Evolutionary conservation across 2,329 filamentous ascomycete genomes (phyloP), one percentile per base, ranked within the genome.

Genomic region (Parastagonospora avenae): DNA sequence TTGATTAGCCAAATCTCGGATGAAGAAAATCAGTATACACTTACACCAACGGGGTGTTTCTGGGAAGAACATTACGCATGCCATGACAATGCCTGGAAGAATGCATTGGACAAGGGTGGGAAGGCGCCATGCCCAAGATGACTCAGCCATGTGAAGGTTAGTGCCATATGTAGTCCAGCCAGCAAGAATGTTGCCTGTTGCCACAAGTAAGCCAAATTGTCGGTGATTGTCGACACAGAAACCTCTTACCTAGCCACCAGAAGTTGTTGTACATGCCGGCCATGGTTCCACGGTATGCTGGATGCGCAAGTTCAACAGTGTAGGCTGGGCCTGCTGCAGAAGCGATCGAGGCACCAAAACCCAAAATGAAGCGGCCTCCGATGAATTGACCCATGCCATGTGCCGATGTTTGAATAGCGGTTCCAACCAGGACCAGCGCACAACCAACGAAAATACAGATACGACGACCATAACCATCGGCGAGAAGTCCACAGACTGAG

Each of bases 291-390:
- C 85, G 78, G 63, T 83, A 85, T 4, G 80, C 80, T 1, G 85
- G 85, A 59, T 86, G 85, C 2, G 82, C 79, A 32, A 86, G 71
- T 63, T 88, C 84, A 42, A 84, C 80, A 8, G 80, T 80, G 56
- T 84, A 85, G n/a, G 81, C 78, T 3, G 83, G 83, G 1, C 79
- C 82, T 2, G 82, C 81, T 10, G 80, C 78, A n/a, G 79, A 78
- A 2, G 81, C 81, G 46, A 87, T 82, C 1, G 79, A 77, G 29
- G 80, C 82, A 33, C 84, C 84, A 37, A 75, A 74, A 2, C 73
- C 73, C 33, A 76, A 68, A 4, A 76, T n/a, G 53, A 75, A 76
- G 14, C 73, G 61, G 11, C 73, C 73, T 10, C 59, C 82, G 57
- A 85, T 81, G 69, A 86, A 85, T 52, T 82, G 79, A 8, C 71